Evolutionary conservation across 2,329 filamentous ascomycete genomes (phyloP), one percentile per base, ranked within the genome.

Genomic region (Tolypocladium nubicola): DNA sequence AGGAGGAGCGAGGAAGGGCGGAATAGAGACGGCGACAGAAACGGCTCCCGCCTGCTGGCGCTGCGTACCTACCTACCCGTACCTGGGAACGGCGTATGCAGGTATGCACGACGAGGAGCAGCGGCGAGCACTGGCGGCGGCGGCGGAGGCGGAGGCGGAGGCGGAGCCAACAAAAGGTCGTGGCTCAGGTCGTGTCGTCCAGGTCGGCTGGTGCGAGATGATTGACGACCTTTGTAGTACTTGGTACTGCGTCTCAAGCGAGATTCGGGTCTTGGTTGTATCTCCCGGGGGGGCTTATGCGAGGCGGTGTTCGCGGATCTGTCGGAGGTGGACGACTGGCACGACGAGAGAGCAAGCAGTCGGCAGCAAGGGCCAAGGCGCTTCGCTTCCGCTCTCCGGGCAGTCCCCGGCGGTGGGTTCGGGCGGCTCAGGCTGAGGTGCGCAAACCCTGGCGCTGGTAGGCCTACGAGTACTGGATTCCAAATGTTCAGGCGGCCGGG

Each of bases 241-340:
- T 14, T 47, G 14, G 45, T 30, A 9, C 47, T 21, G 30, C 47
- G 30, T 35, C 30, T 8, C 47, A 52, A 52, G 47, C 47, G 47
- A 52, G 47, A 52, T 52, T 30, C 30, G 30, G 30, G n/a, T 21
- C 33, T 14, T 19, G 47, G 47, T 19, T 13, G 47, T 50, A 35
- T 39, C 13, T 26, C 52, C 52, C 26, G 26, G 26, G 26, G 26
- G 26, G 26, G 26, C 26, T 30, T 57, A 53, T 54, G 56, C 37
- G 49, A 33, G 56, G 41, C 23, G 43, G 53, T 38, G 53, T 13
- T 52, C 52, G 43, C 55, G 55, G 57, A 59, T 54, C 40, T 52
- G 55, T 57, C 57, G 52, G 57, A 54, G 35, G n/a, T 26, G 4
- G n/a, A 10, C 35, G 35, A 19, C 52, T 53, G 52, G 52, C 52